These are phyloP conservation scores for Achaetomium macrosporum DNA, from an alignment of 2,329 filamentous ascomycete genomes.

Conservation along the genomic window DNA sequence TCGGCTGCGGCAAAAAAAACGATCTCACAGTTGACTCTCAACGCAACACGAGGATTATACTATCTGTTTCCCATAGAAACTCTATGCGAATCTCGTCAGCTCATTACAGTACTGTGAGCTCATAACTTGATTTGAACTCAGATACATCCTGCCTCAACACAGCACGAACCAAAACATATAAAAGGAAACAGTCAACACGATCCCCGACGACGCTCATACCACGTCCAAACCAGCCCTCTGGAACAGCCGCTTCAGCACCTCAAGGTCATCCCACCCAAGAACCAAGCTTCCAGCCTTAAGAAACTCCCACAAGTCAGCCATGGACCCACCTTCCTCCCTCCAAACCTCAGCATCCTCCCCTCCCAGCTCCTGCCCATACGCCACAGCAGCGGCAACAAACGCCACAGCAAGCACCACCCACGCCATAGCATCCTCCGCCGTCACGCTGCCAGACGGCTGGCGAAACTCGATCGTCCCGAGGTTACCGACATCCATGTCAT, in stretches of 20 bases:
- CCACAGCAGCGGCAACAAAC: constrained; percentile 31
- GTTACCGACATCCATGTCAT: constrained; percentile 9
- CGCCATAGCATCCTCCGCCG: constrained; percentile 27
- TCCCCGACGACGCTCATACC: too few species aligned
- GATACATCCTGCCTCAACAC: too few species aligned
- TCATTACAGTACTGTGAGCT: too few species aligned
- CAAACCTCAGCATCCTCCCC: background rate
- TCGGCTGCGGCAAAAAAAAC: too few species aligned
- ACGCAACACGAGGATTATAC: too few species aligned
- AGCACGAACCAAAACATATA: too few species aligned
- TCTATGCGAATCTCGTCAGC: too few species aligned
- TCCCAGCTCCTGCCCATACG: constrained; percentile 9
- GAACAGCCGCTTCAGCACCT: constrained; percentile 26
- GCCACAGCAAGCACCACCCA: constrained; percentile 32
- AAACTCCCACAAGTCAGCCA: constrained; percentile 26
- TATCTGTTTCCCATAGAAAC: too few species aligned
- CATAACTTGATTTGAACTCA: too few species aligned
- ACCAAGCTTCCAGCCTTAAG: constrained; percentile 21
- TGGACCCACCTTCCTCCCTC: constrained; percentile 17
- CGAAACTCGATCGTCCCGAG: constrained; percentile 34
- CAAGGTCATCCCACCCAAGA: constrained; percentile 27
- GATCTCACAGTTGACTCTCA: too few species aligned
- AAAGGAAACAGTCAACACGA: too few species aligned
- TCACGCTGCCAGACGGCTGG: constrained; percentile 31
- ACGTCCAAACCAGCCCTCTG: background rate